These are phyloP conservation scores for Cryptococcus wingfieldii DNA, from an alignment of 1,284 basidiomycete species.

Conservation along the genomic window DNA sequence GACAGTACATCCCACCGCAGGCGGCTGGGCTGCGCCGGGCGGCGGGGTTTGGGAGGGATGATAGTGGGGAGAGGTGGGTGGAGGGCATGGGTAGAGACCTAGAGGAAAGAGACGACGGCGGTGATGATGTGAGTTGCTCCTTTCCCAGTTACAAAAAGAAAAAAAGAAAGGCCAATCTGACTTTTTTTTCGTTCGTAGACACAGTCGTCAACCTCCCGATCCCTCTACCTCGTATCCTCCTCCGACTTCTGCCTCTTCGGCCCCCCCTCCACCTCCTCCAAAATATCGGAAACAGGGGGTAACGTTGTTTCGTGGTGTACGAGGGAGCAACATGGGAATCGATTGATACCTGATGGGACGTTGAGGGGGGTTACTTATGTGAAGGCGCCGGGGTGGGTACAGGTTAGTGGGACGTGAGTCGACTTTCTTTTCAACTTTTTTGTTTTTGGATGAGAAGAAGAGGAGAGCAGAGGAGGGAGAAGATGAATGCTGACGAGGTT, in stretches of 20 bases:
- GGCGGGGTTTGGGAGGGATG: background rate
- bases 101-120: background rate
- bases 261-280: conserved; percentile 14
- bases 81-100: background rate
- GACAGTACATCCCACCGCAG: conserved; percentile 1
- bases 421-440: conserved; percentile 1
- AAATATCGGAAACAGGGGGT: conserved; percentile 14
- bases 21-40: background rate
- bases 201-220: conserved; percentile 9
- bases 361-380: conserved; percentile 38
- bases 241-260: conserved; percentile 37
- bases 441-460: background rate
- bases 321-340: conserved; percentile 20
- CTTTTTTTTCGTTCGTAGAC: background rate
- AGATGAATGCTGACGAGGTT: background rate
- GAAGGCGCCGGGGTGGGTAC: conserved; percentile 29
- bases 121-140: background rate
- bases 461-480: background rate
- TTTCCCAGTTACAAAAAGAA: background rate
- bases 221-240: conserved; percentile 16
- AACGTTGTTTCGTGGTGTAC: conserved; percentile 36
- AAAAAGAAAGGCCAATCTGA: background rate
- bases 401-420: conserved; percentile 37
- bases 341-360: conserved; percentile 35
- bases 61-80: background rate